These are phyloP conservation scores for Chrysoporthe cubensis DNA, from an alignment of 2,329 filamentous ascomycete genomes.

Conservation along the genomic window DNA sequence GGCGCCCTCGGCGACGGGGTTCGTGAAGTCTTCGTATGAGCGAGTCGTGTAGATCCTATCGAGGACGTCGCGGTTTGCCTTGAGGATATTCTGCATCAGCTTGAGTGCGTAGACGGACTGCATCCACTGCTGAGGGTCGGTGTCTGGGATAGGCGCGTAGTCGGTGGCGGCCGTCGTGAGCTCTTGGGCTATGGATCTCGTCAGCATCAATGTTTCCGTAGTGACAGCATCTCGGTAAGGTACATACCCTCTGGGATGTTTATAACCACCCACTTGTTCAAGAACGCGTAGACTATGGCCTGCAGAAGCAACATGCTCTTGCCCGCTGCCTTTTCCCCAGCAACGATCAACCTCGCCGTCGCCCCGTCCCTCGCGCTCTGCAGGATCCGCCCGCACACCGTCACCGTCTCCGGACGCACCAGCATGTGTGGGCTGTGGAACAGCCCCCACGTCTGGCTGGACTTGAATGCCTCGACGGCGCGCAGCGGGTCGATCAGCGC, in stretches of 20 bases:
- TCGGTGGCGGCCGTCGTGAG: slow-evolving; percentile 79
- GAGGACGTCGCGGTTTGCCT: slow-evolving; percentile 73
- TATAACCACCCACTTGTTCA: slow-evolving; percentile 87
- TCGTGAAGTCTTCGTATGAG: slow-evolving; percentile 48
- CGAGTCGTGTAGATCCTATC: slow-evolving; percentile 49
- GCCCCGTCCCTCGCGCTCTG: slow-evolving; percentile 56
- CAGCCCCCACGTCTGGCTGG: slow-evolving; percentile 82
- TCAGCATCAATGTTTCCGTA: neutral
- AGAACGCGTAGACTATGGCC: slow-evolving; percentile 77
- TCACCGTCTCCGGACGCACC: slow-evolving; percentile 76
- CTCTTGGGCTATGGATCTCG: slow-evolving; percentile 66
- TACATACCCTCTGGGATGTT: slow-evolving; percentile 83
- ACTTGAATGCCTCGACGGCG: slow-evolving; percentile 87
- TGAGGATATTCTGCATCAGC: slow-evolving; percentile 72
- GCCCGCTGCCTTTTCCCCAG: slow-evolving; percentile 74
- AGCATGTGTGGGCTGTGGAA: slow-evolving; percentile 83
- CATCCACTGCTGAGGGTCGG: slow-evolving; percentile 65
- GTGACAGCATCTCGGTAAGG: neutral
- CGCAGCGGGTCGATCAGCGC: slow-evolving; percentile 78
- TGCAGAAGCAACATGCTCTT: slow-evolving; percentile 89
- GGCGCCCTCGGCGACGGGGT: slow-evolving; percentile 59
- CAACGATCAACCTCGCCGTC: slow-evolving; percentile 68
- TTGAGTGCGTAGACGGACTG: slow-evolving; percentile 79
- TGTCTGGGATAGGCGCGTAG: slow-evolving; percentile 71
- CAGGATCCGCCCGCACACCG: slow-evolving; percentile 68